phyloP scores from a whole-genome alignment of 73 alveolate species.

The Tetrahymena thermophila region DNA sequence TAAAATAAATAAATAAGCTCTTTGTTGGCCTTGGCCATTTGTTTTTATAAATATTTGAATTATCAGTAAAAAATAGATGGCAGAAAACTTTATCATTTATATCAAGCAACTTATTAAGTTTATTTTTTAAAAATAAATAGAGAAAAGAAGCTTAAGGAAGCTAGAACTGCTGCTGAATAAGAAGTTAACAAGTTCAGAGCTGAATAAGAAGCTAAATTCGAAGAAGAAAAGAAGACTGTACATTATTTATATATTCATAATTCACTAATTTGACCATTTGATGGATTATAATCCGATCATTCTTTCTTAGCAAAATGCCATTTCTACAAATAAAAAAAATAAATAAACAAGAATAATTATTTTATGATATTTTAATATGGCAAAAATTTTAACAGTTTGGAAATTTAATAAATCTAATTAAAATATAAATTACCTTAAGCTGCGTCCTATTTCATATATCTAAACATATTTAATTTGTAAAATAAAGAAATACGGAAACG shows the following conservation, averaged over 20 bases:
- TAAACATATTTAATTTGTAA: neutral
- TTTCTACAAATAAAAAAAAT: no score
- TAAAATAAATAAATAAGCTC: neutral
- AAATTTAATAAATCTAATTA: no score
- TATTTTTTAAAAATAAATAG: neutral
- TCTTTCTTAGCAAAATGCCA: neutral
- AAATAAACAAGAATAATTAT: neutral
- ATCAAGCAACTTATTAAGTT: neutral
- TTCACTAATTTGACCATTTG: neutral
- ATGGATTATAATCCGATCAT: neutral
- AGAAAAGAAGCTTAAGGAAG: conserved; percentile 42
- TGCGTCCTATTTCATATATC: neutral
- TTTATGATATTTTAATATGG: neutral
- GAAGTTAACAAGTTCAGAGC: conserved; percentile 30
- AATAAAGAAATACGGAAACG: conserved; percentile 24
- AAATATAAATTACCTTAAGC: neutral
- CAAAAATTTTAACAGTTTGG: no score
- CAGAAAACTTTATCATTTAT: neutral
- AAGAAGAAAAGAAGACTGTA: conserved; percentile 22
- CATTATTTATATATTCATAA: neutral
- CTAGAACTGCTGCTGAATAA: conserved; percentile 50
- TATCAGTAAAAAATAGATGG: neutral
- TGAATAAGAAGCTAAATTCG: conserved; percentile 39
- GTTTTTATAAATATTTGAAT: neutral
- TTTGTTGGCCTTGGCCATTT: neutral